Evolutionary conservation across 257 asterid species (phyloP), one percentile per base, ranked within the genome.

Genomic region (Misopates orontium): DNA sequence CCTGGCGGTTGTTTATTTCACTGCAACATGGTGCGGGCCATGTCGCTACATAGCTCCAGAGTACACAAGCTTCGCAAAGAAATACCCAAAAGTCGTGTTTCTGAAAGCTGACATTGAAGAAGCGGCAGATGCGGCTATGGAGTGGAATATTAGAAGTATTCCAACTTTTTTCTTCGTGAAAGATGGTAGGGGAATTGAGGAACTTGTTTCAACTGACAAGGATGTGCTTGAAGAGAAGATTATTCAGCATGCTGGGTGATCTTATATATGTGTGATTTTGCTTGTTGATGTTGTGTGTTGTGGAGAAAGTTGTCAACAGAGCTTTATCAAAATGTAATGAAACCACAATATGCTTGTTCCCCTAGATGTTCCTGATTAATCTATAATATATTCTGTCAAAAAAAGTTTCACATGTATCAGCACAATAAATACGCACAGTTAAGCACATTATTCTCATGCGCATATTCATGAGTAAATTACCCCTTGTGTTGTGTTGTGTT

Each of bases 21-120:
- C 90, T 0, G 95, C 96, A 21, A 75, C 83, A 3, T 88, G 95
- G 95, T 86, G 98, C 41, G 95, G 96, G 19, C 96, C 98, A 14
- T 91, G 95, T 66, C 91, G 90, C 47, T 36, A 66, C 52, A 64
- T 88, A 19, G 54, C 86, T 56, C 98, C 96, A 16, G 71, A 74
- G 47, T 28, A 28, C 36, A 28, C 36, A 28, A 79, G 73, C 73
- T 66, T 83, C 40, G 90, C 96, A 0, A 66, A 41, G 11, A 80
- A 83, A 73, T 74, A 81, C 49, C 84, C 83, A 7, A 80, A 73
- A 56, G 79, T 68, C 1, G 89, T 84, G 36, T 88, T 91, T 64
- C 32, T 91, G 67, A 88, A 86, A 78, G 82, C 76, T 41, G 94
- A 91, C 55, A 71, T 91, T 6, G 94, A 91, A 3, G 84, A 82